Evolutionary conservation across 2,329 filamentous ascomycete species (phyloP).

Genomic region (Eutypella sp.): DNA sequence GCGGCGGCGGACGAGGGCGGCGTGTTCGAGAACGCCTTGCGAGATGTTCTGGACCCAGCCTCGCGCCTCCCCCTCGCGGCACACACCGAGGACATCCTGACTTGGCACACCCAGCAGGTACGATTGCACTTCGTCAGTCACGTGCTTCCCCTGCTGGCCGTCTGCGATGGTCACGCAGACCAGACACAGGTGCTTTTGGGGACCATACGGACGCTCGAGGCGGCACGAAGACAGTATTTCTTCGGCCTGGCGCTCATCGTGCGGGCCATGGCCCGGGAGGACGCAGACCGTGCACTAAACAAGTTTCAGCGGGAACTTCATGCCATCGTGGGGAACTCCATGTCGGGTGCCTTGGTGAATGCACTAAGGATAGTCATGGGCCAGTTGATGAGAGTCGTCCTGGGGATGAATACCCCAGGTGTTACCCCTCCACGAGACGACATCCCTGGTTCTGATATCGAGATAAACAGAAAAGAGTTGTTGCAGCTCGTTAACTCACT

Average conservation of each 20-base stretch:
- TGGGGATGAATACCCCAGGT: slow-evolving; percentile 30
- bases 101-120: slow-evolving; percentile 58
- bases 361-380: slow-evolving; percentile 52
- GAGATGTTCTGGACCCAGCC: slow-evolving; percentile 46
- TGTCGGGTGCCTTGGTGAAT: slow-evolving; percentile 46
- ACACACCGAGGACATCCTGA: slow-evolving; percentile 51
- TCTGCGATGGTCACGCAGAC: slow-evolving; percentile 38
- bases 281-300: slow-evolving; percentile 33
- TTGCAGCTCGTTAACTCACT: slow-evolving; percentile 54
- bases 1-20: slow-evolving; percentile 32
- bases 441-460: slow-evolving; percentile 22
- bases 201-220: slow-evolving; percentile 54
- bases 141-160: slow-evolving; percentile 51
- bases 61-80: slow-evolving; percentile 42
- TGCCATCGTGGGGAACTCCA: slow-evolving; percentile 60
- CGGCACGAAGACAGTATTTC: slow-evolving; percentile 52
- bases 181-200: slow-evolving; percentile 44
- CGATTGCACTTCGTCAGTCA: slow-evolving; percentile 56
- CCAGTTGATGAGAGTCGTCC: slow-evolving; percentile 45
- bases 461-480: slow-evolving; percentile 45
- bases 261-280: slow-evolving; percentile 38
- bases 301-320: slow-evolving; percentile 59
- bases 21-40: slow-evolving; percentile 47
- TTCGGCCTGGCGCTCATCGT: slow-evolving; percentile 49
- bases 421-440: slow-evolving; percentile 5